Evolutionary conservation across 73 alveolate species (phyloP), one percentile per base, ranked within the genome.

Genomic region (Paramecium sexaurelia): DNA sequence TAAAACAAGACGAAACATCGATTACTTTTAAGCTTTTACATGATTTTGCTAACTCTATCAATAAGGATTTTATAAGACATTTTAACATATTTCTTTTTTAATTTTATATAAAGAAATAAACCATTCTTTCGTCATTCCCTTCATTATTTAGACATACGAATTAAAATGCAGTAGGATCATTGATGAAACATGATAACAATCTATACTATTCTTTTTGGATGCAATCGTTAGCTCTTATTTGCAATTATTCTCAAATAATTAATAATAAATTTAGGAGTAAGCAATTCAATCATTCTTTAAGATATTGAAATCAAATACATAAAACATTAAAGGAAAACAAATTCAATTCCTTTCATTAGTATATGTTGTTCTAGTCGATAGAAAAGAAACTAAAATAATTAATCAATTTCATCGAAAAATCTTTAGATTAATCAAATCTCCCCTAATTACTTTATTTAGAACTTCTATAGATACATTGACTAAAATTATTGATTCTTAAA

Each of bases 111-210:
- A 15, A 7, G 57, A 73, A 11, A 33, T 24, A 36, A 73, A 73
- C 35, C 32, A 73, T 36, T 73, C 87, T 73, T 73, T 73, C 87
- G 11, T 73, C 87, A 73, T 73, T 39, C 87, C 87, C 9, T 36
- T 45, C 87, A 73, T 73, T 27, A 73, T 73, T 39, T 73, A 33
- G 8, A 61, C 57, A 36, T 73, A 73, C 19, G n/a, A 5, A 39
- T 45, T 35, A 19, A 32, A 26, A 86, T 61, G 26, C 66, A 35
- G 13, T 15, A 86, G 33, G 66, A 40, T 20, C 88, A 57, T 66
- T 57, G 36, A 33, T 36, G n/a, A 8, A 33, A 13, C 11, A 15
- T n/a, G 61, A 8, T 15, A 33, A 33, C 15, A 66, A 57, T 86
- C 3, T 35, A 19, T 13, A 26, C 61, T 61, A 22, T 86, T 57